Evolutionary conservation across 495 filamentous ascomycete species (phyloP), one percentile per base, ranked within the genome.

Genomic region (Annulohypoxylon nitens): DNA sequence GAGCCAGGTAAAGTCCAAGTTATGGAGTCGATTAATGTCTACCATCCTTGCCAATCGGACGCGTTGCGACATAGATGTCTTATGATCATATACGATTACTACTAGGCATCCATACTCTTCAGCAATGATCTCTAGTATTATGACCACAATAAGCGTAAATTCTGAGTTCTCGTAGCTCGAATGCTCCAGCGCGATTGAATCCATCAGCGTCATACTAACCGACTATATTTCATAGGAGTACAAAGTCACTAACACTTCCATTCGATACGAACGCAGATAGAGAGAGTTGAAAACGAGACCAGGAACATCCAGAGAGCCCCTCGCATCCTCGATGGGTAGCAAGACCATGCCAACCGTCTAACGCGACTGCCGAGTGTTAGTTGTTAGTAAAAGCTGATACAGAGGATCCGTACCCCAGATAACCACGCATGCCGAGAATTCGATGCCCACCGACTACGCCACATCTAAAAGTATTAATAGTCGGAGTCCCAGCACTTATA

Each of bases 321-420:
- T 36, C 0, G 9, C 14, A 30, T 55, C 26, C 30, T 55, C 18
- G 0, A 3, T 36, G 30, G 53, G 18, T 36, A 5, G 3, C 16
- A 11, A 55, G 14, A 55, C 33, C 25, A n/a, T n/a, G 2, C 9
- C 14, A 30, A 55, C 26, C 53, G 14, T 55, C n/a, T 20, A 6
- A 16, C 18, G 5, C 20, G 26, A 25, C 14, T 20, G 11, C 30
- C 14, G 53, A 36, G 11, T 36, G 3, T 16, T n/a, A 14, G 12
- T 55, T 55, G 14, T 36, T 55, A 10, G 25, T 33, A 4, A 55
- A 55, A 20, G 10, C 53, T 55, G 30, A 55, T 18, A 36, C 16
- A 18, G 30, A 55, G 53, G 53, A 55, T 55, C 9, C 53, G 30
- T 36, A 55, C 30, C 53, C 53, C 53, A 55, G 53, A 55, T 55